Evolutionary conservation across 176 grass and related monocot genomes (phyloP).

Genomic region (Eleusine indica): DNA sequence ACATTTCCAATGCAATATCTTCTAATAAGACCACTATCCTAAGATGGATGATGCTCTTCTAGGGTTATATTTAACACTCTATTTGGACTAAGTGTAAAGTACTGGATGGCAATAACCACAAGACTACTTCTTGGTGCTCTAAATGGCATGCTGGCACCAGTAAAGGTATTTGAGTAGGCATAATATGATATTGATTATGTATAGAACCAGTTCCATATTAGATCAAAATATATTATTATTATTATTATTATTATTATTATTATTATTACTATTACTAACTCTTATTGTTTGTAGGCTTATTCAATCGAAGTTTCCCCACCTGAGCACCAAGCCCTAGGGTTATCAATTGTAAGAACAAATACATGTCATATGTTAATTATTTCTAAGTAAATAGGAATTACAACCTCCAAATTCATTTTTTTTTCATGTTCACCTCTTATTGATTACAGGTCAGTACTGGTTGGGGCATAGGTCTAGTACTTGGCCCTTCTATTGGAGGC

Average conservation of each 20-base stretch:
- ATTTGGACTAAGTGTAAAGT: slow-evolving; percentile 66
- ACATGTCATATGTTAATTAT: background rate
- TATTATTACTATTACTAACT: background rate
- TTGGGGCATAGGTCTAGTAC: slow-evolving; percentile 73
- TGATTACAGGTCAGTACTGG: slow-evolving; percentile 55
- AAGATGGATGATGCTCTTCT: background rate
- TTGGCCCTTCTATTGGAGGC: slow-evolving; percentile 85
- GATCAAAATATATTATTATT: background rate
- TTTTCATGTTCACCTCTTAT: background rate
- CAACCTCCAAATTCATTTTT: background rate
- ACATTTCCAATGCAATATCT: background rate
- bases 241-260: background rate
- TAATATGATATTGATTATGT: background rate
- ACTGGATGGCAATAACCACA: slow-evolving; percentile 79
- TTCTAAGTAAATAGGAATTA: background rate
- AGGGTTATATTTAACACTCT: slow-evolving; percentile 75
- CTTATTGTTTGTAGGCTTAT: slow-evolving; percentile 56
- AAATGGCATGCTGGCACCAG: slow-evolving; percentile 69
- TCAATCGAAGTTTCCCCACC: slow-evolving; percentile 67
- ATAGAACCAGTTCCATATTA: background rate
- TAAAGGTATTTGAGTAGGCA: slow-evolving; percentile 26
- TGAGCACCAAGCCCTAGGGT: slow-evolving; percentile 70
- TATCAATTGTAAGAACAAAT: slow-evolving; percentile 62
- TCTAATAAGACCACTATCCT: background rate
- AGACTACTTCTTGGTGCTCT: slow-evolving; percentile 64